Conservation (phyloP, 306 rosid species). For the Myrica gale region DNA sequence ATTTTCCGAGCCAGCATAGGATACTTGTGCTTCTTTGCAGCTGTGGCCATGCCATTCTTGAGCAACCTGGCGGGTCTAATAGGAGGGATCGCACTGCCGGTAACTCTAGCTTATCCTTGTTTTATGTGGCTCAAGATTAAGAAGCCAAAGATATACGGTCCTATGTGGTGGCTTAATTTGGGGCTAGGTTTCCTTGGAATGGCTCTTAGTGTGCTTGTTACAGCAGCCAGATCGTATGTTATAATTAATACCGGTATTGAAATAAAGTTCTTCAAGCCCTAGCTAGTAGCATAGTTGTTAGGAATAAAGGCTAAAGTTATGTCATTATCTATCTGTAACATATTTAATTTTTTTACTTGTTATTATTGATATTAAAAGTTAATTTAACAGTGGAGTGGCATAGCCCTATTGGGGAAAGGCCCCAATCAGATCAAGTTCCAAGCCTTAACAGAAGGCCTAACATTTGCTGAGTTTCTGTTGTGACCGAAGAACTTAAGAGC, state of each 20-base stretch:
- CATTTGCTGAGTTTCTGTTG: too few species aligned
- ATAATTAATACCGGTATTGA: slow-evolving; percentile 32
- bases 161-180: slow-evolving; percentile 45
- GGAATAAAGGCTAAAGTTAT: background rate
- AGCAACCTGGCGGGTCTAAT: slow-evolving; percentile 47
- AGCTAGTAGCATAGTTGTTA: slow-evolving; percentile 1
- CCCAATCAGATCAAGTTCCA: too few species aligned
- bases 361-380: too few species aligned
- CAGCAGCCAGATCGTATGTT: slow-evolving; percentile 39
- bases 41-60: slow-evolving; percentile 47
- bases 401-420: too few species aligned
- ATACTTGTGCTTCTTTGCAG: slow-evolving; percentile 36
- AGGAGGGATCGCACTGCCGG: slow-evolving; percentile 55
- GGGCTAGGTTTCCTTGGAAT: slow-evolving; percentile 37
- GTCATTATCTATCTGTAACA: background rate
- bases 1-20: slow-evolving; percentile 33
- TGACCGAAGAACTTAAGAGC: too few species aligned
- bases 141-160: slow-evolving; percentile 37
- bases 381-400: too few species aligned
- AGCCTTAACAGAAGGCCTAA: too few species aligned
- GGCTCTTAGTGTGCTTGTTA: slow-evolving; percentile 27
- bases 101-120: slow-evolving; percentile 53
- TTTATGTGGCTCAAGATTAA: slow-evolving; percentile 61
- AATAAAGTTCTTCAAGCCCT: slow-evolving; percentile 47
- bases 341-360: too few species aligned